phyloP scores from a whole-genome alignment of 2,329 filamentous ascomycete genomes.

The Domatiomyces catenatus region DNA sequence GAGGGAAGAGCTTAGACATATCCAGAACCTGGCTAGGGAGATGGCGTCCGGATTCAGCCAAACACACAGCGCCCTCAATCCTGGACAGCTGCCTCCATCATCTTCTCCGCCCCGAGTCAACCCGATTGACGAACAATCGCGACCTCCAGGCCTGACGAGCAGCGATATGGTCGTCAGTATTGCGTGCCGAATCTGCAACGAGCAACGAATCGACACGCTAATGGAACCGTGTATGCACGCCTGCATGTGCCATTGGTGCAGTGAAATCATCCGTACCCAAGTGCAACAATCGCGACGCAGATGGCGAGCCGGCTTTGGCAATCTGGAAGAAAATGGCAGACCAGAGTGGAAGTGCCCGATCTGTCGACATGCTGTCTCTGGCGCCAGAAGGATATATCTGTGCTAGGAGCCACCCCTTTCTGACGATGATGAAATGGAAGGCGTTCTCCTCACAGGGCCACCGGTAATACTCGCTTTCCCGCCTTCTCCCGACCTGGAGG shows the following conservation, averaged over 20 bases:
- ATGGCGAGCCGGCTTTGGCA: background rate
- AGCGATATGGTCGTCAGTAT: slow-evolving; percentile 14
- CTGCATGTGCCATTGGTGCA: slow-evolving; percentile 15
- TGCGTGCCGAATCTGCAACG: slow-evolving; percentile 14
- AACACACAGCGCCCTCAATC: background rate
- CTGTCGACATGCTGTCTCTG: slow-evolving; percentile 8
- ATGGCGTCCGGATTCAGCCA: background rate
- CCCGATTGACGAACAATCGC: slow-evolving; percentile 13
- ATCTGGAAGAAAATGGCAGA: background rate
- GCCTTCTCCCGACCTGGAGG: background rate
- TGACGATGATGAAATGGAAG: background rate
- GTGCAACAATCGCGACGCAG: slow-evolving; percentile 1
- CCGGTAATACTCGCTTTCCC: background rate
- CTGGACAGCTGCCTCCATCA: background rate
- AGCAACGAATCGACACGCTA: slow-evolving; percentile 15
- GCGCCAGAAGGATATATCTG: slow-evolving; percentile 9
- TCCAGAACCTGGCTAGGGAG: background rate
- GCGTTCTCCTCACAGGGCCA: background rate
- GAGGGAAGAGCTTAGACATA: background rate
- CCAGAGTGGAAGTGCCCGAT: slow-evolving; percentile 10
- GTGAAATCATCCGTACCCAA: slow-evolving; percentile 6
- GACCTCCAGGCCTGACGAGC: slow-evolving; percentile 6
- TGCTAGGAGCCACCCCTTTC: background rate
- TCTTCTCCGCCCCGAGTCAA: slow-evolving; percentile 6
- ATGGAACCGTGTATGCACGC: slow-evolving; percentile 16